These are phyloP conservation scores for Monosporozyma yasuniensis DNA, from an alignment of 805 yeast genomes.

Conservation along the genomic window DNA sequence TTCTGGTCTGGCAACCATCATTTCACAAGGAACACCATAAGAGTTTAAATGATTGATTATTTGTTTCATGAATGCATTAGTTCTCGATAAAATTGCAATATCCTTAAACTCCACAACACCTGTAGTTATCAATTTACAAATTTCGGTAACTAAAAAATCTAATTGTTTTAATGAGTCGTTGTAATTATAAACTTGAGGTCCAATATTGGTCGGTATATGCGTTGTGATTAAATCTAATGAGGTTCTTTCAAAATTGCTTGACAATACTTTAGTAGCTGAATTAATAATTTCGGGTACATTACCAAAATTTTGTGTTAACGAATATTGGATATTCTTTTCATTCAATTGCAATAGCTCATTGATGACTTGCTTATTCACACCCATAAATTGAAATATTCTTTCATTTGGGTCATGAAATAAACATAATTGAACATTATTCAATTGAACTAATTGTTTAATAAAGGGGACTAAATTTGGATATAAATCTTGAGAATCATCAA, in stretches of 20 bases:
- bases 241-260: neutral
- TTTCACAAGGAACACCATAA: conserved; percentile 37
- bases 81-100: conserved; percentile 43
- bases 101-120: conserved; percentile 27
- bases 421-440: conserved; percentile 41
- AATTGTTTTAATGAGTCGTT: conserved; percentile 15
- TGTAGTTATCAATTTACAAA: conserved; percentile 17
- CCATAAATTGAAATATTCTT: conserved; percentile 59
- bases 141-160: conserved; percentile 17
- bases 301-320: conserved; percentile 38
- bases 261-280: conserved; percentile 3
- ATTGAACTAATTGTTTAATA: conserved; percentile 31
- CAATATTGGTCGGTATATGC: conserved; percentile 8
- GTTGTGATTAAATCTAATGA: conserved; percentile 1
- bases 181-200: conserved; percentile 11
- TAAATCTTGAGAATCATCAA: conserved; percentile 72
- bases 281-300: conserved; percentile 49
- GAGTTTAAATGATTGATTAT: conserved; percentile 33
- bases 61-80: conserved; percentile 41
- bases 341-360: conserved; percentile 5
- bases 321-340: neutral
- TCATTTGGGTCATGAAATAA: conserved; percentile 69
- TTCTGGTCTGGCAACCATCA: conserved; percentile 38
- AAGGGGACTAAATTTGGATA: conserved; percentile 42
- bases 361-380: conserved; percentile 36